These are phyloP conservation scores for Penstemon newberryi DNA, from an alignment of 257 asterid species.

Conservation along the genomic window DNA sequence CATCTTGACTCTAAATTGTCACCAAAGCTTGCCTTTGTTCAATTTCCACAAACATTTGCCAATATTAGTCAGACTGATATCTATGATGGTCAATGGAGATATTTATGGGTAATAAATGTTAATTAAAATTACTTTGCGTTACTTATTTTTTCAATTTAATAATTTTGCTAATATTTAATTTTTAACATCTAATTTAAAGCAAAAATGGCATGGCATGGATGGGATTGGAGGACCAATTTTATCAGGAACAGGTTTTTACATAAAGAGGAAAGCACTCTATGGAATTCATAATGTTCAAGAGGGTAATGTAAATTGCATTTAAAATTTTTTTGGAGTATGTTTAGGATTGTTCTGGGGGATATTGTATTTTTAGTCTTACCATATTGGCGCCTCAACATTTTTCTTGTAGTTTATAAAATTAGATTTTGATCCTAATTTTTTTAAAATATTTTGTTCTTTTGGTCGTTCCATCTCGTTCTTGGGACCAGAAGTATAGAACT, in stretches of 20 bases:
- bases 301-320: neutral
- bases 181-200: neutral
- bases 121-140: neutral
- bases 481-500: too few species aligned
- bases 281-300: neutral
- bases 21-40: slow-evolving; percentile 45
- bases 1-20: slow-evolving; percentile 40
- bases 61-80: slow-evolving; percentile 41
- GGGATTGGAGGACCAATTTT: slow-evolving; percentile 22
- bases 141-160: neutral
- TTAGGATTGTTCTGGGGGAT: too few species aligned
- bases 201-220: slow-evolving; percentile 23
- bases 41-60: slow-evolving; percentile 48
- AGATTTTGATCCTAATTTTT: too few species aligned
- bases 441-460: too few species aligned
- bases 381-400: too few species aligned
- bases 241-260: slow-evolving; percentile 21
- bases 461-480: too few species aligned
- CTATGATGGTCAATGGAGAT: slow-evolving; percentile 34
- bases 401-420: too few species aligned
- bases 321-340: too few species aligned
- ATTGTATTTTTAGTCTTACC: too few species aligned
- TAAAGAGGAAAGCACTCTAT: slow-evolving; percentile 16
- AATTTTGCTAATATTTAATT: neutral
- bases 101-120: neutral